Evolutionary conservation across 2,329 filamentous ascomycete species (phyloP), one percentile per base, ranked within the genome.

Genomic region (Colletotrichum abscissum): DNA sequence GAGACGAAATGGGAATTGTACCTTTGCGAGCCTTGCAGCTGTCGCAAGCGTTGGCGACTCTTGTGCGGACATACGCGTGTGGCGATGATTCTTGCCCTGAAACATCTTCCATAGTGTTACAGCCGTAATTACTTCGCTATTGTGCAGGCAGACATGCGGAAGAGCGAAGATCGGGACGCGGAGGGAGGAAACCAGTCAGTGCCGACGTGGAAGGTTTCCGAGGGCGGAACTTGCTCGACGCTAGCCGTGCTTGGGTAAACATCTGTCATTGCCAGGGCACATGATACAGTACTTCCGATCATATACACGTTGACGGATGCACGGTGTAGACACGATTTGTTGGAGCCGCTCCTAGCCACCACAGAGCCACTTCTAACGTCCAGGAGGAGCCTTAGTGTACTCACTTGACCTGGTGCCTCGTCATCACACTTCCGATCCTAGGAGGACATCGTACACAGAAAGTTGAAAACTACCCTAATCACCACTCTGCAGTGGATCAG

Each of bases 11-110:
- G 59, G n/a, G 30, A 22, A 55, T 8, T 16, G 30, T 73, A 73
- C 71, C 71, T 82, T 89, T 89, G 67, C 87, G 84, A 12, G 84
- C 82, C 76, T 89, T 89, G 81, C 88, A 89, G 3, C 84, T 83
- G 74, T 89, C 87, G 78, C 88, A 89, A 56, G 88, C 88, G 74
- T 88, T 88, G 69, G 86, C 82, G 56, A 88, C 85, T 73, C 88
- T 87, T 16, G 77, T 76, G 56, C 81, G 81, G 60, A 79, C 63
- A 52, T 73, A 73, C 9, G 46, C 56, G 28, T 65, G 70, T 28
- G 70, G 70, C 49, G 70, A 73, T 52, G 64, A 38, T 19, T 72
- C 68, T 58, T 55, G 67, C 56, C 30, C 64, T 42, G 72, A 68
- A 66, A 73, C 72, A 68, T 60, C 74, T 5, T 75, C 65, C 74